A percentile compares a stretch with the other conserved stretches of the same genome.
These are phyloP conservation scores for Fusarium sp. DNA, from an alignment of 2,329 filamentous ascomycete species.

Conservation along the genomic window DNA sequence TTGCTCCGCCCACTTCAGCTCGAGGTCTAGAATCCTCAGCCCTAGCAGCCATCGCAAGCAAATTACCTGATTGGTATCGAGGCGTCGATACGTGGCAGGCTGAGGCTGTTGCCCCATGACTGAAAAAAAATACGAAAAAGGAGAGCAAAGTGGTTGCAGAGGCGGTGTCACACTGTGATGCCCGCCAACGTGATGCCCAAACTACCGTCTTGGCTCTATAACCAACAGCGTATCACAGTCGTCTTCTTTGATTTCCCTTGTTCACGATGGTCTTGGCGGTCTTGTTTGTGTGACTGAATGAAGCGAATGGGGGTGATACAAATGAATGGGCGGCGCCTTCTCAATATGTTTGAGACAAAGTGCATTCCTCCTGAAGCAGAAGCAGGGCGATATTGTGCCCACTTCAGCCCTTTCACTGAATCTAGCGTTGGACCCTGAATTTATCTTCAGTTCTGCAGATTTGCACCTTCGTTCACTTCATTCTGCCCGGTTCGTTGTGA, in stretches of 20 bases:
- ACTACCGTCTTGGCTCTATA: background rate
- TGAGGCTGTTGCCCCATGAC: background rate
- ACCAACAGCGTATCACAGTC: background rate
- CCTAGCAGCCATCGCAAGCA: background rate
- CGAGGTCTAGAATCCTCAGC: conserved; percentile 1
- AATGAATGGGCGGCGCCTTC: background rate
- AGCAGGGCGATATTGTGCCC: background rate
- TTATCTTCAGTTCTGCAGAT: background rate
- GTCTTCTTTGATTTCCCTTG: background rate
- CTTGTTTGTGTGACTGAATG: background rate
- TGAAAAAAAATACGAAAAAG: background rate
- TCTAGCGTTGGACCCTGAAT: background rate
- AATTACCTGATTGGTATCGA: background rate
- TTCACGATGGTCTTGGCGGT: background rate
- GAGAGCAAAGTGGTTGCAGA: background rate
- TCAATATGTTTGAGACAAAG: background rate
- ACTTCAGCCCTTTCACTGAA: background rate
- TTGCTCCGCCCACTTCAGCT: background rate
- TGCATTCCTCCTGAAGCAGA: background rate
- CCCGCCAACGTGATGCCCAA: background rate
- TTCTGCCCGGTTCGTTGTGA: background rate
- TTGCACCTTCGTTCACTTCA: background rate
- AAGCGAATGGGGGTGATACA: background rate
- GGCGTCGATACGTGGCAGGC: background rate
- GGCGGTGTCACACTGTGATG: background rate